Evolutionary conservation across 1,139 yeast genomes (phyloP).

Genomic region (Blastobotrys raffinosifermentans): DNA sequence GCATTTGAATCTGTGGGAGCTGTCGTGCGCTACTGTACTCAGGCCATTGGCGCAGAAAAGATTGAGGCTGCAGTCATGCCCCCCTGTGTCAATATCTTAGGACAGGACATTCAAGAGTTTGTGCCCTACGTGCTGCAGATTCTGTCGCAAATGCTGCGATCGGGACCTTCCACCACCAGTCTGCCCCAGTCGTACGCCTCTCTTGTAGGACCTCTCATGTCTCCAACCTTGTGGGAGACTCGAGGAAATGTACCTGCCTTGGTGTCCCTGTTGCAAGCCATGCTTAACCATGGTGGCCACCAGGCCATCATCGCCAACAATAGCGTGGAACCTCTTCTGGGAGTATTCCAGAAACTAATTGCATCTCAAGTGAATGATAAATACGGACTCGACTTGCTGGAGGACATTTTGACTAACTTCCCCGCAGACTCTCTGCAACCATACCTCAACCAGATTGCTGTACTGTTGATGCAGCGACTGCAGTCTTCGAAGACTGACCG

Average conservation of each 20-base stretch:
- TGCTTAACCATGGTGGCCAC: conserved; percentile 57
- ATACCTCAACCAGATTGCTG: conserved; percentile 67
- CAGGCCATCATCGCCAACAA: conserved; percentile 30
- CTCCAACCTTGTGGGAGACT: conserved; percentile 90
- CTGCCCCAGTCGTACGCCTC: conserved; percentile 63
- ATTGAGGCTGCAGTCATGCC: conserved; percentile 61
- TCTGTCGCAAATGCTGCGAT: conserved; percentile 69
- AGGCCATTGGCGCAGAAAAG: conserved; percentile 29
- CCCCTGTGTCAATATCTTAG: conserved; percentile 57
- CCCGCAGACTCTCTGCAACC: conserved; percentile 46
- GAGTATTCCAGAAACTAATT: conserved; percentile 92
- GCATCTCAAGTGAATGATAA: conserved; percentile 77
- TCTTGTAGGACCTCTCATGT: conserved; percentile 71
- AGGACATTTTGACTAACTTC: conserved; percentile 55
- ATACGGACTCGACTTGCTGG: conserved; percentile 80
- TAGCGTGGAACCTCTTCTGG: conserved; percentile 70
- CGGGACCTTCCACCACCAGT: conserved; percentile 42
- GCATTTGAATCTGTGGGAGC: conserved; percentile 84
- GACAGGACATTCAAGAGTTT: conserved; percentile 88
- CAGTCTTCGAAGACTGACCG: conserved; percentile 79
- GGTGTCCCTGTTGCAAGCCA: conserved; percentile 68
- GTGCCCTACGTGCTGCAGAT: conserved; percentile 90
- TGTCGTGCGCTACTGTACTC: conserved; percentile 50
- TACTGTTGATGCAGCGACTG: conserved; percentile 70
- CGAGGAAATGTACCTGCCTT: conserved; percentile 93